Conservation (phyloP, 2,329 filamentous ascomycete genomes). For the Penicillium sp. region DNA sequence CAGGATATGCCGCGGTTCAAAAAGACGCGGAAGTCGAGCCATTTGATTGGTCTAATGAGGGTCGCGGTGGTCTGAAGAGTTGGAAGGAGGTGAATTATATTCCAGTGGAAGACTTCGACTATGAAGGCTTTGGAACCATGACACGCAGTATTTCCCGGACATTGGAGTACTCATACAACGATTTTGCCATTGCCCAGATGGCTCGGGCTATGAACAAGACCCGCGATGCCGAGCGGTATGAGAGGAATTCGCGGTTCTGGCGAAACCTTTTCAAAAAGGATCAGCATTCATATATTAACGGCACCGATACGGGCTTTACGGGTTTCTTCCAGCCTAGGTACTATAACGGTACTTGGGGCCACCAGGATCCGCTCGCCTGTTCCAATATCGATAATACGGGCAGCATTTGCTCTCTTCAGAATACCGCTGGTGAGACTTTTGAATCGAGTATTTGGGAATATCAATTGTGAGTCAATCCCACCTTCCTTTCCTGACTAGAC, state of each 20-base stretch:
- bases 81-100: slow-evolving; percentile 75
- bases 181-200: slow-evolving; percentile 69
- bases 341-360: slow-evolving; percentile 71
- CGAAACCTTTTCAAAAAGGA: slow-evolving; percentile 68
- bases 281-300: slow-evolving; percentile 62
- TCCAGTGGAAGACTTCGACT: slow-evolving; percentile 71
- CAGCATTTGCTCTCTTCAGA: slow-evolving; percentile 38
- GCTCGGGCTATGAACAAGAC: slow-evolving; percentile 61
- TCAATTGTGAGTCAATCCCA: slow-evolving; percentile 54
- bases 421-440: slow-evolving; percentile 37
- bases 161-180: slow-evolving; percentile 77
- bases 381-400: slow-evolving; percentile 61
- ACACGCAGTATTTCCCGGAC: slow-evolving; percentile 73
- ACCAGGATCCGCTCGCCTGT: slow-evolving; percentile 60
- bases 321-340: slow-evolving; percentile 75
- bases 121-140: slow-evolving; percentile 67
- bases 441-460: slow-evolving; percentile 44
- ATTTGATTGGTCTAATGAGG: slow-evolving; percentile 69
- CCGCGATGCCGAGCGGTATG: slow-evolving; percentile 63
- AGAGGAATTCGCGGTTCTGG: slow-evolving; percentile 67
- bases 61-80: slow-evolving; percentile 69
- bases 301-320: slow-evolving; percentile 66
- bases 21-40: slow-evolving; percentile 74
- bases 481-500: slow-evolving; percentile 45
- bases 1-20: slow-evolving; percentile 69